Conservation (phyloP, 768 basidiomycete species). For the Tylopilus subfusipes region DNA sequence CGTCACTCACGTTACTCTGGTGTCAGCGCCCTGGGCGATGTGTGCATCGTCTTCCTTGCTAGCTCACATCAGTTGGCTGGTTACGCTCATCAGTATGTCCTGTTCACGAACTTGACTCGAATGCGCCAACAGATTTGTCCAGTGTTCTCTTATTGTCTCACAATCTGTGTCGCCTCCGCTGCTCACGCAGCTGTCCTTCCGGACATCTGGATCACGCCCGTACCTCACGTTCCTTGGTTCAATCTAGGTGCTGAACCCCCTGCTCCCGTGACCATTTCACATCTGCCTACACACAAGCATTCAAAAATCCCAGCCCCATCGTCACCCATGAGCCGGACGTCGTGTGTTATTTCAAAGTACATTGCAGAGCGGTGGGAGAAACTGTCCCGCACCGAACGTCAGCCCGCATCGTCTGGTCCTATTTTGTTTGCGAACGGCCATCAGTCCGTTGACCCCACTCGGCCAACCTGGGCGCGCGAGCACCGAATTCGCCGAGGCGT, state of each 20-base stretch:
- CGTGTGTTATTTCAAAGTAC: constrained; percentile 28
- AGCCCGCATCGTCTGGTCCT: constrained; percentile 14
- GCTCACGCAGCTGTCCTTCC: constrained; percentile 43
- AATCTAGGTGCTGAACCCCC: constrained; percentile 6
- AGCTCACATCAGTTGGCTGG: constrained; percentile 47
- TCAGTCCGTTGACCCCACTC: constrained; percentile 24
- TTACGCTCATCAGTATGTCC: constrained; percentile 43
- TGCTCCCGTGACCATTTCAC: not conserved
- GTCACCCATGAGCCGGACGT: constrained; percentile 8
- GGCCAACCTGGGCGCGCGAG: constrained; percentile 51
- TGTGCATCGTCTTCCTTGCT: constrained; percentile 50
- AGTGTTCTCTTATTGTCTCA: constrained; percentile 57
- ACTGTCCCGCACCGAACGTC: constrained; percentile 22
- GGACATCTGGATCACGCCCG: constrained; percentile 49
- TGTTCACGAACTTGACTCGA: not conserved
- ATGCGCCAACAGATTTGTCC: constrained; percentile 1
- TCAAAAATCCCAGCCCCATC: constrained; percentile 5
- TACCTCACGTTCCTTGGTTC: constrained; percentile 63
- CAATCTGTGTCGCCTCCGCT: constrained; percentile 45
- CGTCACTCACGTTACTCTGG: constrained; percentile 4
- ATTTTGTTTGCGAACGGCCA: constrained; percentile 15
- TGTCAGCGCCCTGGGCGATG: constrained; percentile 37
- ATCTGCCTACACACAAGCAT: constrained; percentile 10
- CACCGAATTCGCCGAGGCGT: constrained; percentile 47
- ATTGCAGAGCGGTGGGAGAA: constrained; percentile 33